phyloP scores from a whole-genome alignment of 75 land plant species.

The Pseudotsuga menziesii region DNA sequence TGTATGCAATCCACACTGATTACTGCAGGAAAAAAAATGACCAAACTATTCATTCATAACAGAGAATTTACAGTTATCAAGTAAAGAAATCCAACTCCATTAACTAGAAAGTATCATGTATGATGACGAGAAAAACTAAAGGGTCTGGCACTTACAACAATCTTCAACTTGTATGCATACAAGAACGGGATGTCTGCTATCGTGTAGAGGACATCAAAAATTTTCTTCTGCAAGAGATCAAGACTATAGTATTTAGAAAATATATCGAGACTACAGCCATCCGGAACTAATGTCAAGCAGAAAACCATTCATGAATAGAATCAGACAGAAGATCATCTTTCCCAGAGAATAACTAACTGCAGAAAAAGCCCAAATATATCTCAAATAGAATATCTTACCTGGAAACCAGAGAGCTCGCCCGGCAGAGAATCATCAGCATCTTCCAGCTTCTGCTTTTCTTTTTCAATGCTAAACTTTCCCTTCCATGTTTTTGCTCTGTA shows the following conservation, averaged over 20 bases:
- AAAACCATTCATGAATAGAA: no score
- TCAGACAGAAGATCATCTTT: no score
- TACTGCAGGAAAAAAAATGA: background rate
- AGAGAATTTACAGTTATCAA: background rate
- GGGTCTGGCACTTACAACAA: constrained; percentile 50
- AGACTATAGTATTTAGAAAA: background rate
- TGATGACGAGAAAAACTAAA: background rate
- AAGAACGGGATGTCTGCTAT: constrained; percentile 69
- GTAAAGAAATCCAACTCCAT: no score
- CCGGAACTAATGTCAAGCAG: no score
- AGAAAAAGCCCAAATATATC: background rate
- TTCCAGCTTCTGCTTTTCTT: constrained; percentile 67
- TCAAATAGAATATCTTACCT: constrained; percentile 30
- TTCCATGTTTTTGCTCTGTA: constrained; percentile 60
- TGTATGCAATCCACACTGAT: background rate
- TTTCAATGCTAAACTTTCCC: constrained; percentile 74
- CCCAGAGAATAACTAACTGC: background rate
- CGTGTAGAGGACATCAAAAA: constrained; percentile 72
- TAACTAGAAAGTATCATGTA: background rate
- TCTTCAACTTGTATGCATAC: constrained; percentile 46
- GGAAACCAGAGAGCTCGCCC: constrained; percentile 41
- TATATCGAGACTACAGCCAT: background rate
- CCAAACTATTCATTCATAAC: background rate
- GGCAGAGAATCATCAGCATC: constrained; percentile 38
- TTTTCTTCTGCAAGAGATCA: constrained; percentile 55